Evolutionary conservation across 768 basidiomycete species (phyloP), one percentile per base, ranked within the genome.

Genomic region (Antrodiella citrinella): DNA sequence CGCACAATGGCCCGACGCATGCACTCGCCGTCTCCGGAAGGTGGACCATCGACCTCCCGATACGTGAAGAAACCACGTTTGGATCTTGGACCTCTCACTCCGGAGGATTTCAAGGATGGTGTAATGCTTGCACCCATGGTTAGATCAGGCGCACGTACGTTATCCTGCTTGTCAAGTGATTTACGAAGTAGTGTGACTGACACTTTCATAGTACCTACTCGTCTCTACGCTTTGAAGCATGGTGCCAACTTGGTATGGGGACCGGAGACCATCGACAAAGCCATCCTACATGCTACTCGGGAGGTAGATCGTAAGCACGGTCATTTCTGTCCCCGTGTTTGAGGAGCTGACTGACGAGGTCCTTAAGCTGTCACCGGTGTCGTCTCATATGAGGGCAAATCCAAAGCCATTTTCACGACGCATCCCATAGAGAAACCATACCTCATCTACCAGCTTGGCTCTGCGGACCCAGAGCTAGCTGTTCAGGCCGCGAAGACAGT

Each of bases 121-220:
- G 72, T 97, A 24, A 86, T 96, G 61, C 78, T 99, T n/a, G 95
- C 96, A 2, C 96, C 96, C 1, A 99, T 99, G 96, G 96, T 99
- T 47, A 80, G 93, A 62, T 95, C 91, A 51, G 91, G 93, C 53
- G 85, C 86, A 56, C 67, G 90, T 92, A 67, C 60, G 86, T 77
- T 39, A n/a, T 35, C 18, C 47, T 13, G 20, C 13, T 24, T 43
- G 9, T 45, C 38, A 49, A 42, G 50, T 51, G 24, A 57, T 53
- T 49, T 57, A 53, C 18, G 48, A 40, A n/a, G n/a, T n/a, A n/a
- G n/a, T n/a, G n/a, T n/a, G n/a, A n/a, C n/a, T n/a, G n/a, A n/a
- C n/a, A n/a, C n/a, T 62, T 26, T 15, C 45, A 5, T 62, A 94
- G 91, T 94, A 21, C 91, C 90, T 0, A 91, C 86, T 26, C 81